Evolutionary conservation across 345 rosid genomes (phyloP).

Genomic region (Brassica incana): DNA sequence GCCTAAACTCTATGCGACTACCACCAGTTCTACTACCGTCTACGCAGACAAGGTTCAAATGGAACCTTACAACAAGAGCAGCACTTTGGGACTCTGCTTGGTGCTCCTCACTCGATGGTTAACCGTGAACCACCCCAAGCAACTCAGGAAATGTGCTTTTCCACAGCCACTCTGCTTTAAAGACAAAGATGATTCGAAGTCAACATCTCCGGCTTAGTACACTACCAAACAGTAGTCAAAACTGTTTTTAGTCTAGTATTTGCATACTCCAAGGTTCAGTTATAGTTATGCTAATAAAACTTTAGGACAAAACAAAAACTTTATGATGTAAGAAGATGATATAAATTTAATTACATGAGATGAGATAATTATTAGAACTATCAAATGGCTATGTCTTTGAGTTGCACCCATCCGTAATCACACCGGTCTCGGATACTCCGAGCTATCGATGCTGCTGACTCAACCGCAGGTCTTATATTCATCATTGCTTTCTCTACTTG

Average conservation of each 20-base stretch:
- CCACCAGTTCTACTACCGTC: constrained; percentile 32
- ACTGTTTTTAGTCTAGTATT: neutral
- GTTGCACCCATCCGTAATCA: constrained; percentile 83
- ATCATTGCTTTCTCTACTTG: constrained; percentile 59
- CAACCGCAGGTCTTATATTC: constrained; percentile 58
- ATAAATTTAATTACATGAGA: constrained; percentile 26
- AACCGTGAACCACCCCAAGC: constrained; percentile 20
- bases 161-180: constrained; percentile 14
- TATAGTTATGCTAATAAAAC: constrained; percentile 9
- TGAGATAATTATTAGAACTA: constrained; percentile 20
- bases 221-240: neutral
- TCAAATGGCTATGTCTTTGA: constrained; percentile 39
- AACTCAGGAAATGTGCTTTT: constrained; percentile 22
- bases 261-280: neutral
- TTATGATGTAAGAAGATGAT: constrained; percentile 3
- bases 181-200: neutral
- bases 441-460: constrained; percentile 53
- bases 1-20: constrained; percentile 36
- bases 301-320: constrained; percentile 4
- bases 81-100: constrained; percentile 18
- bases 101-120: constrained; percentile 20
- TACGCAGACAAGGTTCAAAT: constrained; percentile 16
- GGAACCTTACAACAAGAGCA: constrained; percentile 19
- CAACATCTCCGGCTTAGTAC: neutral
- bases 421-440: constrained; percentile 64